These are phyloP conservation scores for Biscogniauxia mediterranea DNA, from an alignment of 2,329 filamentous ascomycete species.

Conservation along the genomic window DNA sequence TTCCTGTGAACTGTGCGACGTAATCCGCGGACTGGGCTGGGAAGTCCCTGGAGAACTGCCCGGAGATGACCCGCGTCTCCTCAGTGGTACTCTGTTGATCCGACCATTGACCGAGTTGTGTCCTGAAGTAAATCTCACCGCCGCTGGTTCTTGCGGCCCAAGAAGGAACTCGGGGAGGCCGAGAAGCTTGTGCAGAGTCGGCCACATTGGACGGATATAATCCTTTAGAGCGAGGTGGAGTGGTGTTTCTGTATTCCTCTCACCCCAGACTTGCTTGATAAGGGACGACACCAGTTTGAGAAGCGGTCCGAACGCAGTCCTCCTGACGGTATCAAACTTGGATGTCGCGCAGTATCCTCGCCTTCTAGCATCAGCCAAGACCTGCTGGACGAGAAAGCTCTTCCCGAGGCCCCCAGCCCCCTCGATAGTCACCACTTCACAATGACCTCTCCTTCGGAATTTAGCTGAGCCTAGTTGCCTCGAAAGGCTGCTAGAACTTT, in stretches of 20 bases:
- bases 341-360: conserved; percentile 64
- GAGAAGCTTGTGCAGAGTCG: conserved; percentile 59
- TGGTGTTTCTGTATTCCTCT: conserved; percentile 62
- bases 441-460: conserved; percentile 60
- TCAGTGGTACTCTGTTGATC: conserved; percentile 33
- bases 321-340: conserved; percentile 63
- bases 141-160: conserved; percentile 43
- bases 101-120: conserved; percentile 32
- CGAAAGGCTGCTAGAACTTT: conserved; percentile 50
- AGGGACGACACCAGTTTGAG: conserved; percentile 64
- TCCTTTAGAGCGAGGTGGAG: conserved; percentile 62
- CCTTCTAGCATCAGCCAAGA: conserved; percentile 58
- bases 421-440: conserved; percentile 61
- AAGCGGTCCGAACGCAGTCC: conserved; percentile 61
- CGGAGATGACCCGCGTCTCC: conserved; percentile 50
- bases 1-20: conserved; percentile 55
- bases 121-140: conserved; percentile 36
- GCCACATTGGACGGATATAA: conserved; percentile 63
- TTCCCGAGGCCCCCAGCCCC: conserved; percentile 65
- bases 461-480: conserved; percentile 56
- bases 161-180: conserved; percentile 69
- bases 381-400: conserved; percentile 62
- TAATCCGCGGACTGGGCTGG: conserved; percentile 36
- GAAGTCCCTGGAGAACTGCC: conserved; percentile 41
- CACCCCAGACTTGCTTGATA: conserved; percentile 67